Evolutionary conservation across 1,284 basidiomycete species (phyloP), one percentile per base, ranked within the genome.

Genomic region (Coriolopsis trogii): DNA sequence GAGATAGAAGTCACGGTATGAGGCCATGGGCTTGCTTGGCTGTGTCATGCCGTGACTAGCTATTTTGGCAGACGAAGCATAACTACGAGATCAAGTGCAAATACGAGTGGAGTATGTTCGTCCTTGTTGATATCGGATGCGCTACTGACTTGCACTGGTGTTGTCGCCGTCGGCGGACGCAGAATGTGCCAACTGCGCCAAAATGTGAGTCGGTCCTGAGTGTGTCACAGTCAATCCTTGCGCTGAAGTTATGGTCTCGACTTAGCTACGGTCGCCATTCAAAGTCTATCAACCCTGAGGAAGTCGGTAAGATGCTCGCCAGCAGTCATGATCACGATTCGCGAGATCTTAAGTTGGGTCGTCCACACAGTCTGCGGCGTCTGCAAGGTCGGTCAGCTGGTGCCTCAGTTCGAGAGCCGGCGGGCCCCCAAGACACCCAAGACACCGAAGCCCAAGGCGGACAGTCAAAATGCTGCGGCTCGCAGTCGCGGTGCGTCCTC

Each of bases 81-180:
- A 73, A 80, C 61, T 93, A 93, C 63, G 85, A 89, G 51, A 91
- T 92, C 58, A 75, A 75, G 18, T 87, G 90, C 74, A 85, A 85
- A 45, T 94, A 78, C 62, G 74, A 85, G 60, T 94, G 91, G 91
- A 73, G 87, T 89, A 62, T 67, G 85, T 71, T 9, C 25, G 23
- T 2, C 16, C 15, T 4, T 12, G 18, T 26, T 18, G 24, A 28
- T 23, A 25, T 15, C n/a, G n/a, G n/a, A 34, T 26, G 23, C 20
- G 33, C 38, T 15, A 18, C 13, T 23, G 41, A 25, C 23, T 45
- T 18, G n/a, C 26, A n/a, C n/a, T n/a, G n/a, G n/a, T n/a, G n/a
- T n/a, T n/a, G n/a, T n/a, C n/a, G n/a, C n/a, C n/a, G n/a, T n/a
- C n/a, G n/a, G n/a, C n/a, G n/a, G n/a, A n/a, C n/a, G 25, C 46